These are phyloP conservation scores for Persicaria maculosa DNA, from an alignment of 148 eudicot genomes.

Conservation along the genomic window DNA sequence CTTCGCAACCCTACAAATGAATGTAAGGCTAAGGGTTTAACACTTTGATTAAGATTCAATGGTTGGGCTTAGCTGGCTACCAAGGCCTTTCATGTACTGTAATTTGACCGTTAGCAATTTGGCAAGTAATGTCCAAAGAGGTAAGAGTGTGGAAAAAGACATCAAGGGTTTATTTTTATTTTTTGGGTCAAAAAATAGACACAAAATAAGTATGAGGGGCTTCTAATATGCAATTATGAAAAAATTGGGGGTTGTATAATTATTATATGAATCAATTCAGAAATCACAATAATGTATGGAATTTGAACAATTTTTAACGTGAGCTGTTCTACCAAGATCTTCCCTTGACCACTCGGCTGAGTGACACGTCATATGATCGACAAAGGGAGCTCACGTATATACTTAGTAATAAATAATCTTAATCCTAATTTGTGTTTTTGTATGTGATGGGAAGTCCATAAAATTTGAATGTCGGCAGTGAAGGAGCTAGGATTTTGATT, in stretches of 20 bases:
- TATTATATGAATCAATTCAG: too few relatives aligned
- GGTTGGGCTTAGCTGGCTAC: neutral
- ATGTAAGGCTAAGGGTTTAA: neutral
- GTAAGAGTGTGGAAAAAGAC: neutral
- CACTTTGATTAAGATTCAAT: neutral
- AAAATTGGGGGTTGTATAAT: too few relatives aligned
- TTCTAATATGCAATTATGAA: too few relatives aligned
- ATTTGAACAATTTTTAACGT: neutral
- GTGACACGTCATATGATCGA: neutral
- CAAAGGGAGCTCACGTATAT: too few relatives aligned
- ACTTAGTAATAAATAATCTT: too few relatives aligned
- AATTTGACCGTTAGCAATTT: conserved; percentile 4
- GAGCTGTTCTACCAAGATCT: neutral
- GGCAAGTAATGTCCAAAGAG: conserved; percentile 6
- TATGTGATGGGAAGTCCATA: too few relatives aligned
- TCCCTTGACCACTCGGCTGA: neutral
- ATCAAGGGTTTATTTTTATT: neutral
- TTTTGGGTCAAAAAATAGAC: too few relatives aligned
- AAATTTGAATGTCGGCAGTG: too few relatives aligned
- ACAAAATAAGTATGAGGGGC: too few relatives aligned
- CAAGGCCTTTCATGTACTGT: neutral
- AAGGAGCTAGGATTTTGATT: too few relatives aligned
- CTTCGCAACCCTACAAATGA: neutral
- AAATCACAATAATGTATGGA: too few relatives aligned
- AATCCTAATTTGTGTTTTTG: too few relatives aligned